A percentile compares a stretch with the other conserved stretches of the same genome.
Evolutionary conservation across 176 grass and related monocot species (phyloP).

Genomic region (Triticum timopheevii): DNA sequence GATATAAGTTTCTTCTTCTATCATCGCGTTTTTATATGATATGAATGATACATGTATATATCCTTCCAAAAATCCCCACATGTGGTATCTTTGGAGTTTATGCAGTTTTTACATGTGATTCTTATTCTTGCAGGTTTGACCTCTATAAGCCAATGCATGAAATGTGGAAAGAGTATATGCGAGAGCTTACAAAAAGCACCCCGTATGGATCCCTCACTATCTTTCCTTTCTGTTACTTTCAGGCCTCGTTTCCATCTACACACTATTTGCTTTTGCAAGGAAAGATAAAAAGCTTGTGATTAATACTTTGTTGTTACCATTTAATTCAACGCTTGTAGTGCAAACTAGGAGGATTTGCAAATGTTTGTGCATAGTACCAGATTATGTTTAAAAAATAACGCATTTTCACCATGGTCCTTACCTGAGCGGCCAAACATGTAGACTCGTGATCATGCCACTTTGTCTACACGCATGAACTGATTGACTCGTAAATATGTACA

Average conservation of each 20-base stretch:
- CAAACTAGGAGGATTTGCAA: neutral
- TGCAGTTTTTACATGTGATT: slow-evolving; percentile 13
- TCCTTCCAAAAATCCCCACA: neutral
- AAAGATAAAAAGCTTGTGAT: neutral
- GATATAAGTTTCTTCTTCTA: neutral
- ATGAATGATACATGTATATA: slow-evolving; percentile 7
- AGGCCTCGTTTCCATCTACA: neutral
- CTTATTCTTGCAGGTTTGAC: slow-evolving; percentile 61
- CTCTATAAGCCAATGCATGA: slow-evolving; percentile 87
- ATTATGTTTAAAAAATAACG: neutral
- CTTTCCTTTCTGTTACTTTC: neutral
- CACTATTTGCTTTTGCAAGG: slow-evolving; percentile 4
- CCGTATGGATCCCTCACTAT: slow-evolving; percentile 36
- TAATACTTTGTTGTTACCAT: neutral
- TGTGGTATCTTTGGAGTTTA: neutral
- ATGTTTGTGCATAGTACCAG: neutral
- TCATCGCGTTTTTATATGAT: neutral
- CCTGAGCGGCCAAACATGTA: neutral
- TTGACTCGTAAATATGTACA: neutral
- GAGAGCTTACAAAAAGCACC: slow-evolving; percentile 52
- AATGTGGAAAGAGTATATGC: slow-evolving; percentile 79
- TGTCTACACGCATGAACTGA: neutral
- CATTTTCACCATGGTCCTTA: neutral
- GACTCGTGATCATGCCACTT: neutral
- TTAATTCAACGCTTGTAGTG: neutral